These are phyloP conservation scores for Beauveria bassiana DNA, from an alignment of 2,329 filamentous ascomycete genomes.

Conservation along the genomic window DNA sequence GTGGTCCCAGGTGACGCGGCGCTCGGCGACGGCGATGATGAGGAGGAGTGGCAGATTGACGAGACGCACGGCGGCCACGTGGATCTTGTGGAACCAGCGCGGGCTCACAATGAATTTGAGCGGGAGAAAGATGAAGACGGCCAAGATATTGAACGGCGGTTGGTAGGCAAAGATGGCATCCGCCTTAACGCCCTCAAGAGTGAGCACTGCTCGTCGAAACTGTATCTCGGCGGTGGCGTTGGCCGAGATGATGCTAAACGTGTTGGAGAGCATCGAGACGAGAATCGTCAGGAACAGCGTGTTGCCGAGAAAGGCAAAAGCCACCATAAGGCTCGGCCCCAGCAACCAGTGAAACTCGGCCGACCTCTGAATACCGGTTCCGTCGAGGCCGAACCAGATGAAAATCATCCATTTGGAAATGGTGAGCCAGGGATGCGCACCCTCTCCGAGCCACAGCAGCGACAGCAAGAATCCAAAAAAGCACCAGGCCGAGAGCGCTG, in stretches of 20 bases:
- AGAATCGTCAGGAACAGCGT: constrained; percentile 84
- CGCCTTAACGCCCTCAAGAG: constrained; percentile 77
- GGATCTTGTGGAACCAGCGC: constrained; percentile 86
- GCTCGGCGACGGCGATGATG: constrained; percentile 62
- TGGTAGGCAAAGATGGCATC: constrained; percentile 78
- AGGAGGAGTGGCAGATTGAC: constrained; percentile 71
- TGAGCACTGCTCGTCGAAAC: constrained; percentile 72
- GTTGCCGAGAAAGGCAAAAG: constrained; percentile 80
- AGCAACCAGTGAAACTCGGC: constrained; percentile 71
- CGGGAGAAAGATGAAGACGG: constrained; percentile 65
- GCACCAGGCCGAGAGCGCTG: constrained; percentile 70
- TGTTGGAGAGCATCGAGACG: constrained; percentile 79
- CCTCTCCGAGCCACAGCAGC: constrained; percentile 68
- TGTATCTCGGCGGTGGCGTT: constrained; percentile 79
- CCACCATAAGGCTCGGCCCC: constrained; percentile 71
- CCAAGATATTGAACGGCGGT: constrained; percentile 76
- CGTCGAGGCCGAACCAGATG: constrained; percentile 87
- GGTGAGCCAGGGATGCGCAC: constrained; percentile 48
- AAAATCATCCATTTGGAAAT: constrained; percentile 89
- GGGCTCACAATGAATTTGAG: constrained; percentile 71
- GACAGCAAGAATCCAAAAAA: constrained; percentile 76
- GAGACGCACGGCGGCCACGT: constrained; percentile 65
- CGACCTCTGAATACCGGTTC: constrained; percentile 52
- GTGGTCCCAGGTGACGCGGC: constrained; percentile 54
- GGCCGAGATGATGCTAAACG: constrained; percentile 67